Percentiles rank a stretch among this genome's conserved stretches.
Conservation (phyloP, 2,329 filamentous ascomycete genomes). For the Trichophyton benhamiae region DNA sequence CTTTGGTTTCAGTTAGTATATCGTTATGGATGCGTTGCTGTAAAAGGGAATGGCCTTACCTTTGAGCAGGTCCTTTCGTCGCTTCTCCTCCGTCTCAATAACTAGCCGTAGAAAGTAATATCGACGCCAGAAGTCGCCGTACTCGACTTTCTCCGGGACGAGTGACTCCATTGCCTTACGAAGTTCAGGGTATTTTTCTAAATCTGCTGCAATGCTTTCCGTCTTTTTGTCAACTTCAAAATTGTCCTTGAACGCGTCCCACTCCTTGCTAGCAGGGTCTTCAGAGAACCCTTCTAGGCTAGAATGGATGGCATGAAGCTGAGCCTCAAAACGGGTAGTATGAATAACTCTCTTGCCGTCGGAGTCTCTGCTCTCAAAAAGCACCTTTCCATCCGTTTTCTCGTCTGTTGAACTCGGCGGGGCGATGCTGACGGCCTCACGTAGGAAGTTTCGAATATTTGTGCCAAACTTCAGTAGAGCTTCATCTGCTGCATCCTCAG, state of each 20-base stretch:
- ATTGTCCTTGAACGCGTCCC: conserved; percentile 54
- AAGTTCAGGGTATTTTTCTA: conserved; percentile 78
- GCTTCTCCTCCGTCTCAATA: conserved; percentile 83
- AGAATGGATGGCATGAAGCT: conserved; percentile 89
- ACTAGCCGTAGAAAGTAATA: conserved; percentile 93
- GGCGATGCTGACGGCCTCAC: conserved; percentile 79
- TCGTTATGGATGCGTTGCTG: background rate
- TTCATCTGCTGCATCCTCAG: conserved; percentile 92
- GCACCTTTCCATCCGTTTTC: conserved; percentile 45
- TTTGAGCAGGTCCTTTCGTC: conserved; percentile 78
- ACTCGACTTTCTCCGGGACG: conserved; percentile 86
- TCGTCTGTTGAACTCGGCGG: conserved; percentile 46
- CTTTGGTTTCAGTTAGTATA: conserved; percentile 9
- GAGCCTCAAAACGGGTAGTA: conserved; percentile 84
- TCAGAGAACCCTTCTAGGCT: conserved; percentile 68
- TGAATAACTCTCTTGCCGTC: conserved; percentile 87
- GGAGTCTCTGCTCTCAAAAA: conserved; percentile 90
- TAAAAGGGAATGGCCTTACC: conserved; percentile 41
- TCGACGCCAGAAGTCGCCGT: conserved; percentile 78
- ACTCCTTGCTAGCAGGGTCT: conserved; percentile 66
- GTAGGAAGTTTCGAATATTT: conserved; percentile 78
- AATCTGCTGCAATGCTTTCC: conserved; percentile 63
- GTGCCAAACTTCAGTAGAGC: conserved; percentile 82
- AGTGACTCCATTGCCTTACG: conserved; percentile 84
- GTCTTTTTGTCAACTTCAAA: conserved; percentile 82